These are phyloP conservation scores for Mucor irregularis DNA, from an alignment of 371 early-diverging fungal species.

Conservation along the genomic window DNA sequence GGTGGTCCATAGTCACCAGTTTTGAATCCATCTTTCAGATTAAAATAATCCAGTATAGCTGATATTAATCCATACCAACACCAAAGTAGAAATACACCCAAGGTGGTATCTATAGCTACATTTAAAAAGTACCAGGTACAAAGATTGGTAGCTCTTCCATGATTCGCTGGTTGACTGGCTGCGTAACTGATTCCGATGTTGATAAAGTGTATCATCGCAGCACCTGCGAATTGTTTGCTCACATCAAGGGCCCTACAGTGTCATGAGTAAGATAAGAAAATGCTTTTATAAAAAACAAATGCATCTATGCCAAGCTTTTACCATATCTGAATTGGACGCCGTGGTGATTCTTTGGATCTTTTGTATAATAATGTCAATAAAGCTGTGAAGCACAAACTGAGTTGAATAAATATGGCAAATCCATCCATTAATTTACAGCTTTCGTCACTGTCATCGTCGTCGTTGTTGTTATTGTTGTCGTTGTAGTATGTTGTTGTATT, in stretches of 20 bases:
- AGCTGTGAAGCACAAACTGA: constrained; percentile 53
- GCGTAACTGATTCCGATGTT: constrained; percentile 57
- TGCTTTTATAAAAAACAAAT: background rate
- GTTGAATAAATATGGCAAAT: constrained; percentile 63
- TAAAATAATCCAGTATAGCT: constrained; percentile 10
- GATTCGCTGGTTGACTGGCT: constrained; percentile 36
- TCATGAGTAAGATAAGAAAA: background rate
- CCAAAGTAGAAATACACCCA: constrained; percentile 63
- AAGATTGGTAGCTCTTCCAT: constrained; percentile 45
- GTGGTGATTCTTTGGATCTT: constrained; percentile 59
- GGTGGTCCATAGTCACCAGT: constrained; percentile 32
- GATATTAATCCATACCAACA: constrained; percentile 30
- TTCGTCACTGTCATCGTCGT: constrained; percentile 3
- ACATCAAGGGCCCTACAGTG: constrained; percentile 58
- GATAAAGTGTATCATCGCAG: constrained; percentile 57
- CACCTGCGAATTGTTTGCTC: constrained; percentile 65
- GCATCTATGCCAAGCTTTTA: background rate
- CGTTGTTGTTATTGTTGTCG: background rate
- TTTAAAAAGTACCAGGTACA: constrained; percentile 68
- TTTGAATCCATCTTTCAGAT: constrained; percentile 7
- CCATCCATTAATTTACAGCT: constrained; percentile 57
- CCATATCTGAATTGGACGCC: constrained; percentile 63
- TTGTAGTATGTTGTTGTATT: background rate
- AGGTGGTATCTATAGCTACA: constrained; percentile 61
- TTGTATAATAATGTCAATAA: constrained; percentile 60